Percentiles rank a stretch among this genome's conserved stretches.
phyloP scores from a whole-genome alignment of 2,329 filamentous ascomycete species.

The Neurospora crassa region DNA sequence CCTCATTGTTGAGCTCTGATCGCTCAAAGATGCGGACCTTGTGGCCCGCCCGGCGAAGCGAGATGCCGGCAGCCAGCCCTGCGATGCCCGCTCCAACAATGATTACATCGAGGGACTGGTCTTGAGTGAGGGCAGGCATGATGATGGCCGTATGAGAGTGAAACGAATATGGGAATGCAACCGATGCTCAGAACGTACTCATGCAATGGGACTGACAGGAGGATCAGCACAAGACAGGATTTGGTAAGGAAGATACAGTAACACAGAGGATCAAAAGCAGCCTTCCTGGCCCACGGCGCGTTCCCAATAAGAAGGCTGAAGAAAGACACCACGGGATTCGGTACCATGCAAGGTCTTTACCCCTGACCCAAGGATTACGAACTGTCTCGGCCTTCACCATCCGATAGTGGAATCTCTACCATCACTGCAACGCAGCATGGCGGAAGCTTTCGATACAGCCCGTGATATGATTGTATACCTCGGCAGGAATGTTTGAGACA shows the following conservation, averaged over 20 bases:
- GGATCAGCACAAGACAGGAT: not conserved
- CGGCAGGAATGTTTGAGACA: not conserved
- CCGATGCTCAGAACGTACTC: not conserved
- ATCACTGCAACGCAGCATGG: not conserved
- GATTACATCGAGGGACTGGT: conserved; percentile 17
- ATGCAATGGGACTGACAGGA: not conserved
- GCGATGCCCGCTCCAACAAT: conserved; percentile 29
- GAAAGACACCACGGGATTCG: not conserved
- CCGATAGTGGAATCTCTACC: not conserved
- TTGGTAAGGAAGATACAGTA: not conserved
- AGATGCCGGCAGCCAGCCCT: conserved; percentile 25
- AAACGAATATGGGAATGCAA: not conserved
- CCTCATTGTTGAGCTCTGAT: conserved; percentile 27
- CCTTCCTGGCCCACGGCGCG: not conserved
- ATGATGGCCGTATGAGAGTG: not conserved
- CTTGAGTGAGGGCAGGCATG: not conserved
- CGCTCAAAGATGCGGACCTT: conserved; percentile 27
- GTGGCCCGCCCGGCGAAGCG: conserved; percentile 26
- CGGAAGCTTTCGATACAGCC: not conserved
- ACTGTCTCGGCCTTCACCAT: not conserved
- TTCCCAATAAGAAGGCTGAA: not conserved
- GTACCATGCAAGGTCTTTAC: not conserved
- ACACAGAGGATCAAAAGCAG: not conserved
- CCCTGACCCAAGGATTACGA: not conserved
- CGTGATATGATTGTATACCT: not conserved